phyloP scores from a whole-genome alignment of 2,329 filamentous ascomycete genomes.

The Xylariaceae sp. region DNA sequence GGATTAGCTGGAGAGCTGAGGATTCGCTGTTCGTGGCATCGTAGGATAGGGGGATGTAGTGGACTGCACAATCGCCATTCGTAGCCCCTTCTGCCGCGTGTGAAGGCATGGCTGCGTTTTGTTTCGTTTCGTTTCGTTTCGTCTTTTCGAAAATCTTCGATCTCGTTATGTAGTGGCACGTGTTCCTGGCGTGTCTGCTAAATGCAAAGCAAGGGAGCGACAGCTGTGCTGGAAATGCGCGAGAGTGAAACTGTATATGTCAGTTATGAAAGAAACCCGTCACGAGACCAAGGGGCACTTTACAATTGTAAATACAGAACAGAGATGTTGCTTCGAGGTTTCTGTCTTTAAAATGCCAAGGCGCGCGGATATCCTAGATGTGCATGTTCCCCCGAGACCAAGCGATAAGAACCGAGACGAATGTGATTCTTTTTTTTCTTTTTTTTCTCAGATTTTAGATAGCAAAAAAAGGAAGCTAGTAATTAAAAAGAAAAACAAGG shows the following conservation, averaged over 20 bases:
- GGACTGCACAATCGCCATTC: conserved; percentile 37
- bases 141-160: neutral
- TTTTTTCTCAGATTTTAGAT: too few relatives aligned
- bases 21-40: conserved; percentile 68
- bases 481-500: too few relatives aligned
- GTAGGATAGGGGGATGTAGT: conserved; percentile 70
- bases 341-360: too few relatives aligned
- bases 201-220: neutral
- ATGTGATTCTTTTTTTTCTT: too few relatives aligned
- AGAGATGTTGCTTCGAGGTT: too few relatives aligned
- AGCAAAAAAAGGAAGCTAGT: too few relatives aligned
- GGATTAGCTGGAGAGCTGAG: conserved; percentile 73
- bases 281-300: too few relatives aligned
- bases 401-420: too few relatives aligned
- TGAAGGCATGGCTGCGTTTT: conserved; percentile 22
- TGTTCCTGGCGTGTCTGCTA: neutral
- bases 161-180: neutral
- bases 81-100: conserved; percentile 17
- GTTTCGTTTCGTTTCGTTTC: neutral
- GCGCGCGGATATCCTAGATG: too few relatives aligned
- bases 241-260: neutral
- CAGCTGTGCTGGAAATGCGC: neutral
- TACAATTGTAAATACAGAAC: too few relatives aligned
- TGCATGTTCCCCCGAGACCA: too few relatives aligned
- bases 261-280: too few relatives aligned